Conservation (phyloP, 176 grass and related monocot genomes). For the Triticum monococcum region DNA sequence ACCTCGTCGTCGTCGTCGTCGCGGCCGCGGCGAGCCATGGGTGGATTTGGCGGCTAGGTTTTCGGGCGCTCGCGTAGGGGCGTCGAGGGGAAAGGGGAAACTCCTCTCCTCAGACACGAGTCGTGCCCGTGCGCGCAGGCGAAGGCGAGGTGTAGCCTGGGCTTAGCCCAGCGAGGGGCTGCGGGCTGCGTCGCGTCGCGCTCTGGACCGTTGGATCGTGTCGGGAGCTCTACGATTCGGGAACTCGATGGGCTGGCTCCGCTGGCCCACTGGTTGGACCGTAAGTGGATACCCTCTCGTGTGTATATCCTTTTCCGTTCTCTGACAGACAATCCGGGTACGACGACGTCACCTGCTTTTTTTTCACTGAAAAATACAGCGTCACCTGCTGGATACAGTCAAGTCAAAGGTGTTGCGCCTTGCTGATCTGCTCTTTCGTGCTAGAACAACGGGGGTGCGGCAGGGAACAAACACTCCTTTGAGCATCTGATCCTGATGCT, state of each 20-base stretch:
- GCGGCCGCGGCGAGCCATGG: constrained; percentile 68
- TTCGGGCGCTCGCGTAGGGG: constrained; percentile 26
- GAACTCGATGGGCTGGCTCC: not conserved
- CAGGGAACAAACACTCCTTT: too few species aligned
- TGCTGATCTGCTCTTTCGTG: too few species aligned
- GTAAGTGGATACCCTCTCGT: not conserved
- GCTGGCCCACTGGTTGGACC: not conserved
- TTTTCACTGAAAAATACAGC: too few species aligned
- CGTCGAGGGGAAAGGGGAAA: constrained; percentile 30
- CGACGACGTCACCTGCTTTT: too few species aligned
- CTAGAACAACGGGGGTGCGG: too few species aligned
- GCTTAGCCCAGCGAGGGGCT: not conserved
- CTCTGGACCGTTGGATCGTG: constrained; percentile 17
- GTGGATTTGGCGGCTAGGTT: constrained; percentile 55
- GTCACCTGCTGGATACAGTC: too few species aligned
- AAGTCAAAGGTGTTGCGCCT: too few species aligned
- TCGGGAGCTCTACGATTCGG: constrained; percentile 5
- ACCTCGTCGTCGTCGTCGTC: constrained; percentile 68
- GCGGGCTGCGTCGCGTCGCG: not conserved
- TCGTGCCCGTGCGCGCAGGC: not conserved
- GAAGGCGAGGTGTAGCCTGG: not conserved
- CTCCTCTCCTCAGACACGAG: constrained; percentile 27
- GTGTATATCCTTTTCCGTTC: not conserved
- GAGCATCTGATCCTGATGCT: too few species aligned
- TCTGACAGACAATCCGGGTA: not conserved